Evolutionary conservation across 495 filamentous ascomycete genomes (phyloP).

Genomic region (Glonium stellatum): DNA sequence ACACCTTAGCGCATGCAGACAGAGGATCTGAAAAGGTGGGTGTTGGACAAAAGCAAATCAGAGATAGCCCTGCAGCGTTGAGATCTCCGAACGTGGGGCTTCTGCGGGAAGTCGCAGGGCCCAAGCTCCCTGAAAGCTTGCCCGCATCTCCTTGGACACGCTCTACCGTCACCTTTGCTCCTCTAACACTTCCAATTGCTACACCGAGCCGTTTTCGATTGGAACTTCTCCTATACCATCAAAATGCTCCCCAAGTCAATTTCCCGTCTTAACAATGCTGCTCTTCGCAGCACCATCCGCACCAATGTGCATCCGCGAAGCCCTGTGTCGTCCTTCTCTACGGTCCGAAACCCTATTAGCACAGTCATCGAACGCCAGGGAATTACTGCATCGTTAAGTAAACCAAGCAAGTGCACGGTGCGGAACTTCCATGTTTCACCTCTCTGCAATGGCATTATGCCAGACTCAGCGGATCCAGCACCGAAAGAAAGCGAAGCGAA

Average conservation of each 20-base stretch:
- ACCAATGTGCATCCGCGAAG: not conserved
- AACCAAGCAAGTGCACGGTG: not conserved
- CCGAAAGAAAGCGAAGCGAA: conserved; percentile 25
- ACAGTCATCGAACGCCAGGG: not conserved
- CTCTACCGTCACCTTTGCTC: not conserved
- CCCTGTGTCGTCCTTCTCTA: not conserved
- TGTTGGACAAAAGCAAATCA: not conserved
- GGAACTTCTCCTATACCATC: not conserved
- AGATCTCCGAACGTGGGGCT: not conserved
- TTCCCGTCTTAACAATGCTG: conserved; percentile 7
- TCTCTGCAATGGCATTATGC: conserved; percentile 30
- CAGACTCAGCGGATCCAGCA: conserved; percentile 32
- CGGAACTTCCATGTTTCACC: conserved; percentile 12
- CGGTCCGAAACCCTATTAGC: not conserved
- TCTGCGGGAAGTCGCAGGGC: not conserved
- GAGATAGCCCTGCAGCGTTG: not conserved
- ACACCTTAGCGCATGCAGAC: not conserved
- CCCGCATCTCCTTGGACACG: not conserved
- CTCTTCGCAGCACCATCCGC: conserved; percentile 13
- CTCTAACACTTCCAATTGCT: not conserved
- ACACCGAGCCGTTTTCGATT: not conserved
- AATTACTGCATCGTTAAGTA: not conserved
- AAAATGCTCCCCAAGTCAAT: conserved; percentile 15
- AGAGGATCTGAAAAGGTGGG: no score
- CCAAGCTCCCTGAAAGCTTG: not conserved